phyloP scores from a whole-genome alignment of 2,329 filamentous ascomycete species.

The Sclerotiophoma versabilis region DNA sequence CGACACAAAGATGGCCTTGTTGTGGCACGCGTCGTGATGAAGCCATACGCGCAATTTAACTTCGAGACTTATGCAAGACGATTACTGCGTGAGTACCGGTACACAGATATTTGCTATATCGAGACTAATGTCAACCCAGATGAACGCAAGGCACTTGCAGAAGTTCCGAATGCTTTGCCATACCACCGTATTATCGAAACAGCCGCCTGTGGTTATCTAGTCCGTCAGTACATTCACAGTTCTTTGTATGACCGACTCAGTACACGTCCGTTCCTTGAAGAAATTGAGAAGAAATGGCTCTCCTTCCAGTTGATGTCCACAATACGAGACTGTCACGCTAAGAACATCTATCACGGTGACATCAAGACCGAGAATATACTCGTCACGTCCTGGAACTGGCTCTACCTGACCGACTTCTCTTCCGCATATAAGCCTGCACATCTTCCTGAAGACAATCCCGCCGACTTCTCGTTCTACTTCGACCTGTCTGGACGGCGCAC shows the following conservation, averaged over 20 bases:
- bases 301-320: conserved; percentile 94
- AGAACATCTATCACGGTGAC: conserved; percentile 92
- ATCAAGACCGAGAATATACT: conserved; percentile 98
- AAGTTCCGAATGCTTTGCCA: conserved; percentile 87
- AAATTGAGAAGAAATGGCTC: conserved; percentile 99
- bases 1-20: conserved; percentile 89
- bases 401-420: conserved; percentile 97
- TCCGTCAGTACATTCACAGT: conserved; percentile 94
- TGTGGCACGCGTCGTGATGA: conserved; percentile 93
- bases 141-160: conserved; percentile 78
- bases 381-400: conserved; percentile 99
- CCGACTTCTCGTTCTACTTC: conserved; percentile 97
- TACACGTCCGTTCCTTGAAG: conserved; percentile 93
- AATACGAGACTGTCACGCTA: conserved; percentile 86
- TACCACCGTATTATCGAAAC: conserved; percentile 95
- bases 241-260: conserved; percentile 95
- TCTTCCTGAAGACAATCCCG: conserved; percentile 94
- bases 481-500: conserved; percentile 90
- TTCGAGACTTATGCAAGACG: conserved; percentile 79
- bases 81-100: conserved; percentile 70
- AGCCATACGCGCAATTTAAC: conserved; percentile 83
- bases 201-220: conserved; percentile 87
- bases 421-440: conserved; percentile 93
- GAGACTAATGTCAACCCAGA: conserved; percentile 57
- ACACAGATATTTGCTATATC: neutral